Conservation (phyloP, 352 stramenopile species). For the Phytopythium ostracodes region DNA sequence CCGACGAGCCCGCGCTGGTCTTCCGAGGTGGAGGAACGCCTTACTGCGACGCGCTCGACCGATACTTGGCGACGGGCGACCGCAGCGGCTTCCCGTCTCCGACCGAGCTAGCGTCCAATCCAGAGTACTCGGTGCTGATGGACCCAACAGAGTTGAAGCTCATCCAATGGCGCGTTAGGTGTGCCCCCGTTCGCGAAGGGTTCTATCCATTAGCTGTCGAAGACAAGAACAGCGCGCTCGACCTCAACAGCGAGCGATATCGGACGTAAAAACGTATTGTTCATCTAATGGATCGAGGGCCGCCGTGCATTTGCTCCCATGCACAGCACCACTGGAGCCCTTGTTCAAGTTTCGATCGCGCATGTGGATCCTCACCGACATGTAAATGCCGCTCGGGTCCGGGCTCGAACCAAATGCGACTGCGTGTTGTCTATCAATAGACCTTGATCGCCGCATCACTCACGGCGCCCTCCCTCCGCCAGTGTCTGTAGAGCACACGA, state of each 20-base stretch:
- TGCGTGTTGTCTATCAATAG: too few species aligned
- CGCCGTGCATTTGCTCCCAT: background rate
- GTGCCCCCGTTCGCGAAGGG: background rate
- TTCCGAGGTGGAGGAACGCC: background rate
- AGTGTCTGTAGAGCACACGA: background rate
- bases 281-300: too few species aligned
- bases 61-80: background rate
- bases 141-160: background rate
- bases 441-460: too few species aligned
- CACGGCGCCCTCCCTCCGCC: too few species aligned
- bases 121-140: slow-evolving; percentile 2
- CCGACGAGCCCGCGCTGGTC: background rate
- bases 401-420: too few species aligned
- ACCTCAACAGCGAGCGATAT: too few species aligned
- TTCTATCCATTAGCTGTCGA: background rate
- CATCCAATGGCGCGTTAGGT: background rate
- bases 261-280: too few species aligned
- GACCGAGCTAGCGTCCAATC: background rate
- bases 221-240: background rate
- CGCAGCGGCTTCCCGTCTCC: background rate
- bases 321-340: too few species aligned
- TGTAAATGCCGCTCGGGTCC: too few species aligned
- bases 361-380: too few species aligned
- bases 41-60: background rate
- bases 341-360: too few species aligned